phyloP scores from a whole-genome alignment of 768 basidiomycete species.

The Mycena maculata region DNA sequence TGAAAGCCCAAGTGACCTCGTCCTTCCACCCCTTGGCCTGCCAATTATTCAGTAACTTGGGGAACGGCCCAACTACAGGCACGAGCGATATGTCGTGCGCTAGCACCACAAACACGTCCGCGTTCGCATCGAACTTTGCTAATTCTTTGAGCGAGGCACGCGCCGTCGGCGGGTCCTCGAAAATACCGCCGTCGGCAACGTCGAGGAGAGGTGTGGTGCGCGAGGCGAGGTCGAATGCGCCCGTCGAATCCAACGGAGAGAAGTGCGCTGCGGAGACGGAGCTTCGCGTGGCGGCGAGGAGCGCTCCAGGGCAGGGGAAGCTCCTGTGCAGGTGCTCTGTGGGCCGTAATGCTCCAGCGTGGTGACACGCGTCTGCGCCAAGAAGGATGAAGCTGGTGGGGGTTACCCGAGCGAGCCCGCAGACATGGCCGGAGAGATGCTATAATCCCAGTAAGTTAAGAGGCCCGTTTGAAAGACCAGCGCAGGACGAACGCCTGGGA shows the following conservation, averaged over 20 bases:
- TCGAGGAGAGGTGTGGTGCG: constrained; percentile 23
- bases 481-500: constrained; percentile 32
- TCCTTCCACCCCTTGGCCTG: constrained; percentile 37
- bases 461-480: neutral
- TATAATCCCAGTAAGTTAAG: neutral
- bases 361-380: constrained; percentile 38
- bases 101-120: constrained; percentile 32
- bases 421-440: constrained; percentile 37
- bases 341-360: constrained; percentile 38
- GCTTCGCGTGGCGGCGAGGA: constrained; percentile 12
- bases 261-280: constrained; percentile 30
- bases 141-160: constrained; percentile 27
- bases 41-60: constrained; percentile 30
- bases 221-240: constrained; percentile 20
- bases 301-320: constrained; percentile 30
- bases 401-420: constrained; percentile 37
- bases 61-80: constrained; percentile 28
- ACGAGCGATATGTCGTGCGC: constrained; percentile 37
- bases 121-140: constrained; percentile 32
- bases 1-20: constrained; percentile 1
- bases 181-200: constrained; percentile 12
- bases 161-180: constrained; percentile 23
- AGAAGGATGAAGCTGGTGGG: constrained; percentile 36
- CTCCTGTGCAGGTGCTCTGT: constrained; percentile 30
- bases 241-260: neutral